Evolutionary conservation across 345 rosid species (phyloP), one percentile per base, ranked within the genome.

Genomic region (Moricandia moricandioides): DNA sequence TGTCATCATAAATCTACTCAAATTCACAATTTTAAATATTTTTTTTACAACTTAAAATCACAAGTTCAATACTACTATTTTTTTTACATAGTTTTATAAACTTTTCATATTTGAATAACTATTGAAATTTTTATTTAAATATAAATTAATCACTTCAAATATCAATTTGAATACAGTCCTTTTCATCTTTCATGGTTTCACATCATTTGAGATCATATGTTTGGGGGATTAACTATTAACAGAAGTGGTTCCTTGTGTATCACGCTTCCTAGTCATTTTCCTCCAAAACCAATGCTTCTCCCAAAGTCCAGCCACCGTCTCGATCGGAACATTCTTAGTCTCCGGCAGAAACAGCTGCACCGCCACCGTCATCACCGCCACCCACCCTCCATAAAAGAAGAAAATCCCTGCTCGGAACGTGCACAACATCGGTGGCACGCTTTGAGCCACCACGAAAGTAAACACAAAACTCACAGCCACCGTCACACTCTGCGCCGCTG

Each of bases 341-440:
- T 89, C 91, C 7, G 91, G 95, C 72, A 89, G 45, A 66, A 87
- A 65, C 1, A 78, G 75, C 64, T 78, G 58, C 62, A 86, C 80
- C 21, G 83, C 86, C 18, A 61, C 71, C 2, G 88, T 89, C 94
- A 89, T 87, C 51, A 82, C 78, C 31, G 57, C 80, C 60, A 86
- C 79, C 89, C 91, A 89, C 26, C 78, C 89, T 5, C 87, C 91
- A 35, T 85, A 89, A 71, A 89, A 84, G 83, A 83, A 82, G 86
- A 89, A 87, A 74, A 82, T 80, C 35, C 88, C 87, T 0, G 89
- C 74, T 82, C 76, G 72, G 3, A 89, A 80, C 33, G 70, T 82
- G 39, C 91, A 89, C 51, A 89, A 79, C 86, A 89, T 85, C 8
- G 84, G 55, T 6, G 88, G 76, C 67, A 80, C 84, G 4, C 83